phyloP scores from a whole-genome alignment of 23 red algal genomes.

The Gracilaria domingensis region DNA sequence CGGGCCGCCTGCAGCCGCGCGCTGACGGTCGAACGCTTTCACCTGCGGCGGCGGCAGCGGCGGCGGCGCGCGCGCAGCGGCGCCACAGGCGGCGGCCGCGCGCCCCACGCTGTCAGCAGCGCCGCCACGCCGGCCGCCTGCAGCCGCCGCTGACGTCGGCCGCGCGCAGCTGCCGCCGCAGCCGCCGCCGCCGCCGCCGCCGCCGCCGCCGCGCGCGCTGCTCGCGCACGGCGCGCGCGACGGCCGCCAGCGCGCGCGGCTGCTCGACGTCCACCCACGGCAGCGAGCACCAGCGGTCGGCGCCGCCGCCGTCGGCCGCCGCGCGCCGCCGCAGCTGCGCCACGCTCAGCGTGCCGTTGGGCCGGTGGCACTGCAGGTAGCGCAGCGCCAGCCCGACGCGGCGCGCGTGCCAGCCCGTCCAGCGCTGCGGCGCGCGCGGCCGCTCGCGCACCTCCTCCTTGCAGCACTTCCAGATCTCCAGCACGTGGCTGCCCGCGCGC shows the following conservation, averaged over 20 bases:
- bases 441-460: background rate
- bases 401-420: slow-evolving; percentile 36
- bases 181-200: background rate
- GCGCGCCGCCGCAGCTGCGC: background rate
- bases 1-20: no score
- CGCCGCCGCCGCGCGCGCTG: background rate
- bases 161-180: background rate
- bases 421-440: background rate
- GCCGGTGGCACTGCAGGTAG: slow-evolving; percentile 18
- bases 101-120: no score
- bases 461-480: slow-evolving; percentile 60
- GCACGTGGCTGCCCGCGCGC: background rate
- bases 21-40: background rate
- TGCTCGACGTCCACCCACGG: background rate
- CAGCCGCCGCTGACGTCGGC: background rate
- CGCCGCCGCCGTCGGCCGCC: background rate
- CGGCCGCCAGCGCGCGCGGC: background rate
- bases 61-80: no score
- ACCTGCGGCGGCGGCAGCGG: no score
- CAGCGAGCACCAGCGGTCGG: background rate
- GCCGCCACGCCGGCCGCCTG: background rate
- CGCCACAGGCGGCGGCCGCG: no score
- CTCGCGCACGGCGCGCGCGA: no score
- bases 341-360: background rate
- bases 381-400: background rate